Conservation (phyloP, 306 rosid genomes). For the Arachis hypogaea region DNA sequence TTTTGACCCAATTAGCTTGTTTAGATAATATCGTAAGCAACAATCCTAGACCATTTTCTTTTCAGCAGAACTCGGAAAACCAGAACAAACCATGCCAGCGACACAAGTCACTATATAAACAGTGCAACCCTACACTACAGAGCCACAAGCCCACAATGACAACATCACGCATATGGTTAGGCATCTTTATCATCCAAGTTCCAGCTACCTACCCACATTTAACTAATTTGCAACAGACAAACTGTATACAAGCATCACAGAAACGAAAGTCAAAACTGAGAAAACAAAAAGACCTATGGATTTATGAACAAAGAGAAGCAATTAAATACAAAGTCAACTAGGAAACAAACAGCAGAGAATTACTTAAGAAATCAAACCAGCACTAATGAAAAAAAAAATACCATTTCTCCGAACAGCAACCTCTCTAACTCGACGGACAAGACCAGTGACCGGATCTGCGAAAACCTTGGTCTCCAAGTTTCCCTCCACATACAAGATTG, state of each 20-base stretch:
- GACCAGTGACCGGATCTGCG: constrained; percentile 65
- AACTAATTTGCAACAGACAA: neutral
- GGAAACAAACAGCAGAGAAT: neutral
- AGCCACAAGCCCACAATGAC: neutral
- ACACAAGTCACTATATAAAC: neutral
- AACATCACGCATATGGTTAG: neutral
- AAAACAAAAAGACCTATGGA: neutral
- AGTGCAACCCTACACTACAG: neutral
- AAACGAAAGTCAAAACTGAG: neutral
- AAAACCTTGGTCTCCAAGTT: constrained; percentile 83
- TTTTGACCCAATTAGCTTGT: constrained; percentile 11
- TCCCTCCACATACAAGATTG: constrained; percentile 81
- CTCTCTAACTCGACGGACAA: constrained; percentile 83
- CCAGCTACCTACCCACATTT: neutral
- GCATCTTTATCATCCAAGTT: neutral
- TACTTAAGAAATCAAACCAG: neutral
- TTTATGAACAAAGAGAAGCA: neutral
- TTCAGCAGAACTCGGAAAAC: neutral
- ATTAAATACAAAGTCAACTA: neutral
- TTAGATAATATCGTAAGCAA: neutral
- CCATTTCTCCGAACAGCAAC: constrained; percentile 77
- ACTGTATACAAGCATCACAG: neutral
- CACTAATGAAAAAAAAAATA: constrained; percentile 23
- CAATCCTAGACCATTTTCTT: neutral
- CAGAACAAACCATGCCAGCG: neutral